Conservation (phyloP, 345 rosid genomes). For the Eucalyptus lansdowneana region DNA sequence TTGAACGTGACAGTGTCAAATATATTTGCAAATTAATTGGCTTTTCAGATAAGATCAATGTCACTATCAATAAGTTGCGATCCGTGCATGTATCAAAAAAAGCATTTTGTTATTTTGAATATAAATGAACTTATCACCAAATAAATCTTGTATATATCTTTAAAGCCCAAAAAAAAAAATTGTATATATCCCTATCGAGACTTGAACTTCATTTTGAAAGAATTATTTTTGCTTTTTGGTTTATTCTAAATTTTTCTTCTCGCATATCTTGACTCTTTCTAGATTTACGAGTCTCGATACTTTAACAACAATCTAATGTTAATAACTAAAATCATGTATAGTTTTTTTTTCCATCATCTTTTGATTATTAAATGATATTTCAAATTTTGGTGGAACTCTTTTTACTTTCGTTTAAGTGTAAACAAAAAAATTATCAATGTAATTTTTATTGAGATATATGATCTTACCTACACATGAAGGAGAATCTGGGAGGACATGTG, state of each 20-base stretch:
- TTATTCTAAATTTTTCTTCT: background rate
- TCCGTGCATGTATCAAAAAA: background rate
- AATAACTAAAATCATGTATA: background rate
- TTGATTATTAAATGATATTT: background rate
- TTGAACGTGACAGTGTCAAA: background rate
- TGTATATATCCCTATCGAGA: background rate
- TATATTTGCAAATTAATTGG: background rate
- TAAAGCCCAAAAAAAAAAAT: background rate
- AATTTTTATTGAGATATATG: background rate
- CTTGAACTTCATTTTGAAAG: background rate
- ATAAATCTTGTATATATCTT: background rate
- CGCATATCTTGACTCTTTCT: background rate
- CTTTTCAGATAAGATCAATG: background rate
- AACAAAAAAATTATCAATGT: background rate
- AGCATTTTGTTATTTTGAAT: background rate
- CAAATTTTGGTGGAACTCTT: background rate
- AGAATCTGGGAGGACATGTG: background rate
- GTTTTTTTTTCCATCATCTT: background rate
- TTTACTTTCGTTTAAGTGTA: background rate
- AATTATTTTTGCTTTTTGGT: background rate
- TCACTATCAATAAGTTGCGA: background rate
- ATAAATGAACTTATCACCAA: background rate
- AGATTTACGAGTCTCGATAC: background rate
- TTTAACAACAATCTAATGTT: background rate
- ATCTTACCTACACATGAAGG: background rate